A percentile compares a stretch with the other conserved stretches of the same genome.
Evolutionary conservation across 139 green algal species (phyloP).

Genomic region (Tetradesmus lagerheimii): DNA sequence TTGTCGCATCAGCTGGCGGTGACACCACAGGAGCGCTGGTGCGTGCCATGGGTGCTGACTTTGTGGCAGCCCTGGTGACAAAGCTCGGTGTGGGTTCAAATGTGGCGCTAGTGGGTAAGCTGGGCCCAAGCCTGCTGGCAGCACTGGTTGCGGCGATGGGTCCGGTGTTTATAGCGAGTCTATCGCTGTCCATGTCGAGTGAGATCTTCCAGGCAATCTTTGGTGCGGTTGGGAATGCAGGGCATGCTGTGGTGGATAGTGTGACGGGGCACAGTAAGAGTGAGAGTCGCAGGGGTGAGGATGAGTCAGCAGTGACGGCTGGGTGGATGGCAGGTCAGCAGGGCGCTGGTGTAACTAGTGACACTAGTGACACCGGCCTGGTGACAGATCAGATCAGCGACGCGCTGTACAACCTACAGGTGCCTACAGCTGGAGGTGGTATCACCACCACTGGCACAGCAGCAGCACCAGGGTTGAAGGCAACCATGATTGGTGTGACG

Average conservation of each 20-base stretch:
- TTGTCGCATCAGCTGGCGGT: slow-evolving; percentile 35
- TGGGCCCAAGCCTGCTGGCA: slow-evolving; percentile 23
- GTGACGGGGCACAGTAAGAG: background rate
- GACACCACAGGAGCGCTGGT: slow-evolving; percentile 21
- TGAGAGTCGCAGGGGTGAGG: background rate
- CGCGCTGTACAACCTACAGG: too few relatives aligned
- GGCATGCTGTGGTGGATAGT: background rate
- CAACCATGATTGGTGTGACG: background rate
- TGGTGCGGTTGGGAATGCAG: background rate
- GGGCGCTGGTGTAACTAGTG: background rate
- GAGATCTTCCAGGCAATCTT: slow-evolving; percentile 44
- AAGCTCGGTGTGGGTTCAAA: slow-evolving; percentile 27
- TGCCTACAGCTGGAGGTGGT: too few relatives aligned
- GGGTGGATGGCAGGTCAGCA: background rate
- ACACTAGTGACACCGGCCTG: background rate
- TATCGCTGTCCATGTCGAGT: slow-evolving; percentile 19
- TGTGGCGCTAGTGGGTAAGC: slow-evolving; percentile 30
- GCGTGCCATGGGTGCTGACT: slow-evolving; percentile 35
- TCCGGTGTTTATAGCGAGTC: background rate
- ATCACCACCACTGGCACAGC: background rate
- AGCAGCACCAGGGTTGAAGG: background rate
- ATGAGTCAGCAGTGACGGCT: background rate
- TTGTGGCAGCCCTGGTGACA: slow-evolving; percentile 39
- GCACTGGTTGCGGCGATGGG: slow-evolving; percentile 19
- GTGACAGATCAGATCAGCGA: background rate